phyloP scores from a whole-genome alignment of 129 eudicot genomes.

The Flaveria bidentis region DNA sequence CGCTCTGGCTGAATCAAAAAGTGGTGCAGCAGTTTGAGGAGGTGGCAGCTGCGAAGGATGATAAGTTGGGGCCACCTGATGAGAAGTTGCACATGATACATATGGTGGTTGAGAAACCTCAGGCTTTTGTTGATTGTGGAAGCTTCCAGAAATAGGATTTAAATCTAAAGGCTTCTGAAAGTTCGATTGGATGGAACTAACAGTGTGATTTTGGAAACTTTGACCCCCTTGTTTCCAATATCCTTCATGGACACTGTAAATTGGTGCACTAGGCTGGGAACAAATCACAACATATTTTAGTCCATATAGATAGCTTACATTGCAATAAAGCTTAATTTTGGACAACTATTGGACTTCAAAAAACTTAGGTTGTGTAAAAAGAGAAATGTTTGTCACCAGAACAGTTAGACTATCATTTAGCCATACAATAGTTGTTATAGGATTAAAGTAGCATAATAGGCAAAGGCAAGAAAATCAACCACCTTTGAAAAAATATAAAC shows the following conservation, averaged over 20 bases:
- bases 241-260: slow-evolving; percentile 59
- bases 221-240: slow-evolving; percentile 82
- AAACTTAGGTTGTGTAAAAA: neutral
- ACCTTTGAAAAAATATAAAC: neutral
- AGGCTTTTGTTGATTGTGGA: slow-evolving; percentile 56
- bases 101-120: slow-evolving; percentile 47
- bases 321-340: neutral
- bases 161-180: slow-evolving; percentile 56
- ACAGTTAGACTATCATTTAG: neutral
- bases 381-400: slow-evolving; percentile 3
- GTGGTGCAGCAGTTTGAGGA: slow-evolving; percentile 50
- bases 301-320: slow-evolving; percentile 14
- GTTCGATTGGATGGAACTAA: slow-evolving; percentile 40
- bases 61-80: slow-evolving; percentile 56
- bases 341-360: slow-evolving; percentile 3
- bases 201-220: slow-evolving; percentile 51
- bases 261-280: slow-evolving; percentile 63
- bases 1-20: slow-evolving; percentile 53
- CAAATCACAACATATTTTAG: slow-evolving; percentile 29
- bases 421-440: neutral
- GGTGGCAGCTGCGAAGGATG: slow-evolving; percentile 55
- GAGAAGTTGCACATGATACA: slow-evolving; percentile 49
- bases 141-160: slow-evolving; percentile 44
- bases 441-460: slow-evolving; percentile 3
- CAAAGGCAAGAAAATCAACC: neutral